A percentile compares a stretch with the other conserved stretches of the same genome.
Conservation (phyloP, 768 basidiomycete genomes). For the Xerocomellus chrysenteron region DNA sequence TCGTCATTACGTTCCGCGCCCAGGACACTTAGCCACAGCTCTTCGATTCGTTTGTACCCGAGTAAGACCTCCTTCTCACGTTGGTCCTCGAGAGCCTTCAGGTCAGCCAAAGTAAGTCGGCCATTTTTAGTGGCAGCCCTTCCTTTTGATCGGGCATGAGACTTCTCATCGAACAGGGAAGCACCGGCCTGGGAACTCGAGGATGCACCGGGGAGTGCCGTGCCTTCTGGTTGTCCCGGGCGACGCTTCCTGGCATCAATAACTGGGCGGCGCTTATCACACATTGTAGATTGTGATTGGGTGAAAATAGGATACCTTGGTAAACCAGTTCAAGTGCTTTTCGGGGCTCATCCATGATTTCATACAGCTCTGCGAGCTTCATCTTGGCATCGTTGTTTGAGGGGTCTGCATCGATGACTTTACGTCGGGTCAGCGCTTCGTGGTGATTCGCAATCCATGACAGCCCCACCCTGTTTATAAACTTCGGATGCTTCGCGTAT, state of each 20-base stretch:
- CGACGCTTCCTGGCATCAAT: conserved; percentile 61
- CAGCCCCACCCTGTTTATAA: conserved; percentile 69
- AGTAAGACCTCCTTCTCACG: conserved; percentile 63
- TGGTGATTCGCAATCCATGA: background rate
- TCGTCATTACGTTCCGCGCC: conserved; percentile 42
- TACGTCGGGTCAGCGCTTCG: conserved; percentile 18
- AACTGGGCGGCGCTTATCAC: conserved; percentile 39
- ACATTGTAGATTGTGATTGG: conserved; percentile 54
- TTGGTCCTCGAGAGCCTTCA: conserved; percentile 60
- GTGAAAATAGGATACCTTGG: conserved; percentile 50
- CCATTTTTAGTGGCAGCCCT: conserved; percentile 27
- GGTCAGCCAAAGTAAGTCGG: conserved; percentile 56
- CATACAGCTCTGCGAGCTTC: conserved; percentile 88
- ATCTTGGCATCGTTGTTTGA: conserved; percentile 80
- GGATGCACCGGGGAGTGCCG: conserved; percentile 11
- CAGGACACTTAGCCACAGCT: conserved; percentile 60
- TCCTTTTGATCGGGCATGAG: conserved; percentile 37
- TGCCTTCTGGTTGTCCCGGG: conserved; percentile 25
- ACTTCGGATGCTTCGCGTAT: conserved; percentile 76
- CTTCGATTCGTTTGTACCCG: conserved; percentile 58
- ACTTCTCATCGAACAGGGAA: conserved; percentile 67
- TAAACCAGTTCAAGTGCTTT: conserved; percentile 70
- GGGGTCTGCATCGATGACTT: conserved; percentile 76
- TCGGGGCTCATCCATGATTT: conserved; percentile 74
- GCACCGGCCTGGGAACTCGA: conserved; percentile 30